Evolutionary conservation across 2,329 filamentous ascomycete species (phyloP), one percentile per base, ranked within the genome.

Genomic region (Exophiala xenobiotica): DNA sequence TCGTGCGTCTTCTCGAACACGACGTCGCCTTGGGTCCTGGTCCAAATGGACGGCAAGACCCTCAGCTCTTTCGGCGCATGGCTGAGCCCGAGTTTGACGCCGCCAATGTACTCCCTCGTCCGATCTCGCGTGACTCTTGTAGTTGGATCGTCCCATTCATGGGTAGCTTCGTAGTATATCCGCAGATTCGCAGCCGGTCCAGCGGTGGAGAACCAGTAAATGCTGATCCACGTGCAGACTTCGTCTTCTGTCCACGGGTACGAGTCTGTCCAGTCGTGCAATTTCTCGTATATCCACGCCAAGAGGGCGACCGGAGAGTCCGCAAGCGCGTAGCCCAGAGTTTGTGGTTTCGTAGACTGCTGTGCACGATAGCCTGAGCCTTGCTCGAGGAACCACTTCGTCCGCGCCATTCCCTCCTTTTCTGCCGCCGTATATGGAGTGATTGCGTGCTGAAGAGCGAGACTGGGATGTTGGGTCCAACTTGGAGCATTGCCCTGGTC

Each of bases 261-360:
- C 1, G 61, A 62, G 61, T 91, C 87, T 0, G 83, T 83, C 88
- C 87, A 92, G 60, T 87, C 83, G 59, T 85, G 81, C 29, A 92
- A 70, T 65, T 92, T 92, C 69, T 92, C 88, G 59, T 87, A 87
- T 26, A 92, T 83, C 88, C 88, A 93, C 0, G 86, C 81, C 1
- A 92, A 73, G 2, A 90, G 70, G 0, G 79, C 86, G 0, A 88
- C 79, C 0, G 88, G 88, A 5, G 79, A 84, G 64, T 90, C 87
- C 0, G 80, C 75, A 2, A 91, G 73, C 0, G 75, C 82, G 62
- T 88, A 88, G 0, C 83, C 84, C 0, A 91, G 64, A 0, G 88
- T 92, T 45, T 88, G 82, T 0, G 88, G 88, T 51, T 85, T 84
- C 0, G 87, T 90, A 9, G 71, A 69, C 60, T 89, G 85, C 53